A percentile compares a stretch with the other conserved stretches of the same genome.
These are phyloP conservation scores for Suhomyces chickasaworum DNA, from an alignment of 1,139 yeast species.

Conservation along the genomic window DNA sequence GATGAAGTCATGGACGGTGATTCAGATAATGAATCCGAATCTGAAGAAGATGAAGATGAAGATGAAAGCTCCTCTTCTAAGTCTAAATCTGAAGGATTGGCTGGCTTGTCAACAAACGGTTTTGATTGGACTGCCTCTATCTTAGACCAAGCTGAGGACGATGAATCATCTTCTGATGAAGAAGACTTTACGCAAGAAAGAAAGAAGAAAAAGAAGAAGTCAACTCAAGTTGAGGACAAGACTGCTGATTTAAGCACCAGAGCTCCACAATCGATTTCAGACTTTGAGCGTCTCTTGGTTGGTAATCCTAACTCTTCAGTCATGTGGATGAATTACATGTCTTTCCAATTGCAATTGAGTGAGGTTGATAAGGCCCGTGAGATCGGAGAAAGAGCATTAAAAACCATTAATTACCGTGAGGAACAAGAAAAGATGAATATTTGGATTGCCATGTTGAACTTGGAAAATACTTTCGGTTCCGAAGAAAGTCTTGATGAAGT, in stretches of 20 bases:
- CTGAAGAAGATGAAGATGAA: conserved; percentile 19
- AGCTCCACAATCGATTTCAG: conserved; percentile 88
- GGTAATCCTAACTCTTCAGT: conserved; percentile 94
- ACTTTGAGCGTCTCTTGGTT: conserved; percentile 85
- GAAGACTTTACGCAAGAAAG: conserved; percentile 54
- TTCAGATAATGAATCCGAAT: conserved; percentile 24
- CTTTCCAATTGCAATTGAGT: conserved; percentile 92
- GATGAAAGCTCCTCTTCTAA: conserved; percentile 17
- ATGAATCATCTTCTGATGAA: conserved; percentile 54
- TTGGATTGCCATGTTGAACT: conserved; percentile 93
- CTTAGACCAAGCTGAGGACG: conserved; percentile 73
- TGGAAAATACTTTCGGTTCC: conserved; percentile 92
- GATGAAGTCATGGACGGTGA: conserved; percentile 25
- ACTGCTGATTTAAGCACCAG: conserved; percentile 82
- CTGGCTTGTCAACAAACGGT: conserved; percentile 67
- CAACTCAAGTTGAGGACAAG: conserved; percentile 64
- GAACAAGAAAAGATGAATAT: conserved; percentile 91
- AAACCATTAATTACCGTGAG: conserved; percentile 86
- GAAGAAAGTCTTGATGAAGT: conserved; percentile 77
- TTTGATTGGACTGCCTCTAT: conserved; percentile 95
- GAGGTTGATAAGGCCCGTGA: conserved; percentile 94
- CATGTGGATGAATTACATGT: conserved; percentile 98
- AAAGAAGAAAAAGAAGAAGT: conserved; percentile 49
- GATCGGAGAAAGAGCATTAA: conserved; percentile 88
- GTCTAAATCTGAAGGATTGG: conserved; percentile 18